Base-by-base conservation (phyloP, 345 rosid species). In the Aquilaria malaccensis region DNA sequence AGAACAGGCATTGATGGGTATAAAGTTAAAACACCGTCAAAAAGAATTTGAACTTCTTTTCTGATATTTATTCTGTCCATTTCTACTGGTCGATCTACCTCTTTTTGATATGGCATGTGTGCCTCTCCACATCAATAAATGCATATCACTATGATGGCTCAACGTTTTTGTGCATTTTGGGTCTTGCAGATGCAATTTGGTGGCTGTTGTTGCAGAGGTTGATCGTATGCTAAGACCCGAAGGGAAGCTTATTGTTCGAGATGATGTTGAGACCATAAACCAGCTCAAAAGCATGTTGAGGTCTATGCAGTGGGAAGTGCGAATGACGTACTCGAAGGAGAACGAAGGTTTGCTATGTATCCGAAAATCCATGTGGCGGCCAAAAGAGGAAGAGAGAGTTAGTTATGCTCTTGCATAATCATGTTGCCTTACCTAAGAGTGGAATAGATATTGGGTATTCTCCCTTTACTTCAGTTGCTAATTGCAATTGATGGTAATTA, bases 271-370 rank as follows among this genome's bases (percentile, higher is more conserved):
- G 72, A 86, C 81, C 0, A 73, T 86, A 46, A 73, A 57, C 33
- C 73, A 78, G 73, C 66, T 86, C 55, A 94, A 88, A 80, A 66
- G 65, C 52, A 58, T 84, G 83, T 67, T 67, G 37, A 78, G 76
- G 45, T 66, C 91, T 0, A 78, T 86, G 91, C 72, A 84, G 13
- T 91, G 96, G 97, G 86, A 85, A 60, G 84, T 91, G 51, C 80
- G 89, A 2, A 72, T 91, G 91, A 87, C 85, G 11, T 88, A 74
- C 72, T 72, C 91, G 0, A 88, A 86, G 73, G 89, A 81, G 46
- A 83, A 84, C 30, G 97, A 87, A 74, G 96, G 96, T 43, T 77
- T 91, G 77, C 89, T 91, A 9, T 84, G 82, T 32, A 82, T 91
- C 59, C 86, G 82, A 56, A 91, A 91, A 64, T 82, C 97, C 56